A percentile compares a stretch with the other conserved stretches of the same genome.
Conservation (phyloP, 2,329 filamentous ascomycete species). For the Cyclaneusma minus region DNA sequence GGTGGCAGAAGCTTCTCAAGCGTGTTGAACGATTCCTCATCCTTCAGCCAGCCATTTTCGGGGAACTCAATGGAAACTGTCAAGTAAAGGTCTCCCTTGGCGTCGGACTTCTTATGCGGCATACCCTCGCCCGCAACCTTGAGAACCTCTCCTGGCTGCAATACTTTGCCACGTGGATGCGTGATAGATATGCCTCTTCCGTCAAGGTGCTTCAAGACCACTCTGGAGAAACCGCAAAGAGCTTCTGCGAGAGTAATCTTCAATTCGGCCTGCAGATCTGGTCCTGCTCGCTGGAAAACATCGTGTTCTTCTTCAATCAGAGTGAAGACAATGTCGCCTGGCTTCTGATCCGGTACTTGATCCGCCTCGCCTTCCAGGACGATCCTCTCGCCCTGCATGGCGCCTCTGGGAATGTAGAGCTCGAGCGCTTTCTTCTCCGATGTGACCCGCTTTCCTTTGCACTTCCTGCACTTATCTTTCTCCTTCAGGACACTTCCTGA, state of each 20-base stretch:
- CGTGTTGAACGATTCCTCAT: slow-evolving; percentile 53
- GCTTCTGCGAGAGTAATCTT: slow-evolving; percentile 72
- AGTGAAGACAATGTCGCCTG: slow-evolving; percentile 86
- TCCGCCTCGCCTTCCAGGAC: slow-evolving; percentile 87
- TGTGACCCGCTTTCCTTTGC: slow-evolving; percentile 79
- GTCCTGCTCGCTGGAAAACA: slow-evolving; percentile 65
- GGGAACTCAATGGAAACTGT: slow-evolving; percentile 80
- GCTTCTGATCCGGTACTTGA: slow-evolving; percentile 74
- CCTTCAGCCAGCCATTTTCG: slow-evolving; percentile 65
- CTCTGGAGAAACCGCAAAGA: slow-evolving; percentile 74
- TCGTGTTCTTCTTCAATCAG: slow-evolving; percentile 71
- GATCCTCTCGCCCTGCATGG: slow-evolving; percentile 77
- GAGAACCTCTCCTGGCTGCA: slow-evolving; percentile 71
- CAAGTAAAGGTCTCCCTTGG: slow-evolving; percentile 76
- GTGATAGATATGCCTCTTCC: slow-evolving; percentile 75
- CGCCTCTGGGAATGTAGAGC: slow-evolving; percentile 85
- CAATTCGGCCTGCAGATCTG: slow-evolving; percentile 71
- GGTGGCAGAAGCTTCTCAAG: slow-evolving; percentile 63
- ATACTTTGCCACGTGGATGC: slow-evolving; percentile 65
- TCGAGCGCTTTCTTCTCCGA: slow-evolving; percentile 90
- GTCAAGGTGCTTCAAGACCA: slow-evolving; percentile 84
- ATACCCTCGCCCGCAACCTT: slow-evolving; percentile 86
- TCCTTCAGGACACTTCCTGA: slow-evolving; percentile 81
- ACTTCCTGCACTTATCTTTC: slow-evolving; percentile 98
- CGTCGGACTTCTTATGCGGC: slow-evolving; percentile 76